Percentiles rank a stretch among this genome's conserved stretches.
Evolutionary conservation across 371 early-diverging fungal genomes (phyloP).

Genomic region (Rhizomucor pusillus): DNA sequence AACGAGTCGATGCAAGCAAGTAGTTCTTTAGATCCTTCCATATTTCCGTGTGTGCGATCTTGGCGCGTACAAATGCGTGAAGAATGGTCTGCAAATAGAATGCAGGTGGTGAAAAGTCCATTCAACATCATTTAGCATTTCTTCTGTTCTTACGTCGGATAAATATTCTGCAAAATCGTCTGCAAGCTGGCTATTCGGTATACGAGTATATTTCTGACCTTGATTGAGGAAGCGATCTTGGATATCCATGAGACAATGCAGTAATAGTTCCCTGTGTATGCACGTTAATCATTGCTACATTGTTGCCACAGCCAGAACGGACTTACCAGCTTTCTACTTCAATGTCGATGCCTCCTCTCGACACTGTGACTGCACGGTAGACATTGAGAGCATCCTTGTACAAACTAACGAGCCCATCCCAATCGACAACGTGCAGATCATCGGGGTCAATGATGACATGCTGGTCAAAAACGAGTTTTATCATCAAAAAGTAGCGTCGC

Average conservation of each 20-base stretch:
- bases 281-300: neutral
- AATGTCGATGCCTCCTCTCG: conserved; percentile 60
- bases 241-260: conserved; percentile 53
- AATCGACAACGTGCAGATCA: conserved; percentile 31
- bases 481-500: conserved; percentile 55
- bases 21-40: conserved; percentile 52
- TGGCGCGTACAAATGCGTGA: conserved; percentile 57
- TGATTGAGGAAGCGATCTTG: conserved; percentile 53
- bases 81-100: conserved; percentile 46
- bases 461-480: conserved; percentile 53
- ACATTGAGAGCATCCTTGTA: conserved; percentile 64
- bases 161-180: conserved; percentile 57
- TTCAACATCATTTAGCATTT: neutral
- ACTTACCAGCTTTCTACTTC: conserved; percentile 61
- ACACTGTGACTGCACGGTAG: conserved; percentile 54
- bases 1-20: conserved; percentile 42
- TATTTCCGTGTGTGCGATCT: conserved; percentile 36
- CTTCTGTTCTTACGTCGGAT: conserved; percentile 45
- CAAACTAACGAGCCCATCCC: conserved; percentile 47
- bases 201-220: conserved; percentile 45
- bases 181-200: conserved; percentile 40
- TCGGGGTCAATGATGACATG: conserved; percentile 9
- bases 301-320: no score
- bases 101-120: neutral
- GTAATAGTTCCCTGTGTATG: conserved; percentile 38